Evolutionary conservation across 2,329 filamentous ascomycete species (phyloP).

Genomic region (Botryotinia narcissicola): DNA sequence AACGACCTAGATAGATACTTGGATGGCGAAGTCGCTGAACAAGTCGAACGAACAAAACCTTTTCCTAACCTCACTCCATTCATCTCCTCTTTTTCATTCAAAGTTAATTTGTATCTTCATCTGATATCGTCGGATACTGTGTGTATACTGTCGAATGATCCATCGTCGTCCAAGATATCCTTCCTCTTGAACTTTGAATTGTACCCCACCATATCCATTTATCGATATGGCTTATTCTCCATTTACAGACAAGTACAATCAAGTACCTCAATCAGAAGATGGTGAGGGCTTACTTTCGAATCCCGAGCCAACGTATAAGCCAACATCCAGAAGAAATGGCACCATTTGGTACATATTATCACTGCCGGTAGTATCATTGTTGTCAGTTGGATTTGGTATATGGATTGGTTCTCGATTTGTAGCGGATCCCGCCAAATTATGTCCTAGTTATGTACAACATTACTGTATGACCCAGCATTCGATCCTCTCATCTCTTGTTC

Average conservation of each 20-base stretch:
- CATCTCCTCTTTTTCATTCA: neutral
- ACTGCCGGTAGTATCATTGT: conserved; percentile 18
- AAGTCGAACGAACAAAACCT: neutral
- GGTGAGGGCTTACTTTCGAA: conserved; percentile 16
- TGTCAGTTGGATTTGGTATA: conserved; percentile 18
- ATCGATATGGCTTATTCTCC: conserved; percentile 14
- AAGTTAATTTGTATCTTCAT: neutral
- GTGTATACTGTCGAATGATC: neutral
- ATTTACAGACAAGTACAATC: conserved; percentile 20
- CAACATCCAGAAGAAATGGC: neutral
- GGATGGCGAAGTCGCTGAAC: conserved; percentile 9
- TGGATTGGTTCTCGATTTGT: conserved; percentile 21
- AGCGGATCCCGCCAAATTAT: conserved; percentile 20
- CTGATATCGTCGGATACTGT: neutral
- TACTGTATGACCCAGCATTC: conserved; percentile 21
- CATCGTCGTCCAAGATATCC: neutral
- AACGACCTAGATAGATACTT: conserved; percentile 1
- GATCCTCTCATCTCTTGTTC: neutral
- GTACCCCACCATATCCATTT: neutral
- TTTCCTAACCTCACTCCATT: conserved; percentile 10
- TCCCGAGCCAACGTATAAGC: conserved; percentile 1
- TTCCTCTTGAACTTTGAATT: neutral
- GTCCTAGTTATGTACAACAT: conserved; percentile 22
- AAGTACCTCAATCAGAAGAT: conserved; percentile 22
- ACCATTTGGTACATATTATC: conserved; percentile 11